Evolutionary conservation across 106 monocot genomes (phyloP), one percentile per base, ranked within the genome.

Genomic region (Acorus calamus): DNA sequence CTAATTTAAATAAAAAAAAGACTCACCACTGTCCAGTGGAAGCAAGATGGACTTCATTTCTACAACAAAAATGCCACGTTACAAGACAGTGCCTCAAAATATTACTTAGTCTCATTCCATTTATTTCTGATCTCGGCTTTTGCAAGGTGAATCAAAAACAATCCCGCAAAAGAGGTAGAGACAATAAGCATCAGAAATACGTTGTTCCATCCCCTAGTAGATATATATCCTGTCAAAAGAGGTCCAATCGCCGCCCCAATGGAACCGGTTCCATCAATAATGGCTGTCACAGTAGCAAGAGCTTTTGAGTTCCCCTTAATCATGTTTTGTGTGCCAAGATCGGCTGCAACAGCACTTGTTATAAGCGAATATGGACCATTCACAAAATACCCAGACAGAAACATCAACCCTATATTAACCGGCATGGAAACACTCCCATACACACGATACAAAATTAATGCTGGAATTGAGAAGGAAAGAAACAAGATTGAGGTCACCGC

Each of bases 231-330:
- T 44, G 91, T 91, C 7, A 96, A 84, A 55, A 91, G 55, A 52
- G 96, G 96, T 13, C 90, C 96, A 62, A 91, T 50, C 62, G 96
- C 87, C 46, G 91, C 91, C 14, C 96, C 91, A 46, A 91, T 74
- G 67, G 96, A 96, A 11, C 96, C 96, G 10, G 96, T 96, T 7
- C 85, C 96, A 68, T 96, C 96, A 42, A 96, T 91, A 65, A 96
- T 96, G 57, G 96, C 91, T 8, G 91, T 80, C 7, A 96, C 87
- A 11, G 96, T 96, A 48, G 96, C 96, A 52, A 96, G 74, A 70
- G 90, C 91, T 54, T 87, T 70, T 42, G 90, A 80, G 67, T 79
- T 87, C 6, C 80, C 87, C 64, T 71, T 81, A 57, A 84, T 70
- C 42, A 49, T 11, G 5, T 84, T 80, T 74, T 87, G 87, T 44